Conservation (phyloP, 2,329 filamentous ascomycete genomes). For the Ustulina deusta region DNA sequence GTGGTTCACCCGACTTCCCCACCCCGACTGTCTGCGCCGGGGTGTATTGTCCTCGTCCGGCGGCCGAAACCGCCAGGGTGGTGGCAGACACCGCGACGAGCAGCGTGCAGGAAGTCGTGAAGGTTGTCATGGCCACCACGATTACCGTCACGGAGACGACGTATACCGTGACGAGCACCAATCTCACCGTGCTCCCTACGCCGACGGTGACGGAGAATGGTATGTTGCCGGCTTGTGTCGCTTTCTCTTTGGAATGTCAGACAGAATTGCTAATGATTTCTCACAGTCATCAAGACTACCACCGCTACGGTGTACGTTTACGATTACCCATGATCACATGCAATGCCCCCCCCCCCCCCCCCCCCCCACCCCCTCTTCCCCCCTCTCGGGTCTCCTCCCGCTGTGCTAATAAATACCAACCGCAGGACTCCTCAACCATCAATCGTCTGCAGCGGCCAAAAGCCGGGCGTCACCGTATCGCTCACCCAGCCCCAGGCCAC, state of each 20-base stretch:
- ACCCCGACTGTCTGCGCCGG: constrained; percentile 29
- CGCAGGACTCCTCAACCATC: constrained; percentile 52
- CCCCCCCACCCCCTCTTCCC: no score
- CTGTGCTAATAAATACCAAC: neutral
- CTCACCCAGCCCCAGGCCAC: constrained; percentile 48
- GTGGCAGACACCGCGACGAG: constrained; percentile 29
- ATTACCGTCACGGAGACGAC: constrained; percentile 55
- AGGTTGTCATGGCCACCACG: constrained; percentile 50
- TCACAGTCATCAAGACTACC: constrained; percentile 48
- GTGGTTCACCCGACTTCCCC: constrained; percentile 33
- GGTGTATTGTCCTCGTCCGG: constrained; percentile 2
- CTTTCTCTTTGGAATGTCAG: neutral
- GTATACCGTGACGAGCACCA: constrained; percentile 44
- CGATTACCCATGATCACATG: neutral
- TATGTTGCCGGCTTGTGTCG: constrained; percentile 35
- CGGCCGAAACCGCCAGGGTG: constrained; percentile 21
- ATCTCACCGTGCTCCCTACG: constrained; percentile 51
- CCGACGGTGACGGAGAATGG: constrained; percentile 53
- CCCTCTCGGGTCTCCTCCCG: no score
- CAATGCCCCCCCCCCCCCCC: no score
- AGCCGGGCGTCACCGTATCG: constrained; percentile 49
- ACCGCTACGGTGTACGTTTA: constrained; percentile 51
- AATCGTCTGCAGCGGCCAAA: constrained; percentile 50
- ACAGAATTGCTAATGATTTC: constrained; percentile 33
- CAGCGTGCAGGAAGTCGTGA: constrained; percentile 18